Evolutionary conservation across 257 asterid genomes (phyloP).

Genomic region (Plantago ovata): DNA sequence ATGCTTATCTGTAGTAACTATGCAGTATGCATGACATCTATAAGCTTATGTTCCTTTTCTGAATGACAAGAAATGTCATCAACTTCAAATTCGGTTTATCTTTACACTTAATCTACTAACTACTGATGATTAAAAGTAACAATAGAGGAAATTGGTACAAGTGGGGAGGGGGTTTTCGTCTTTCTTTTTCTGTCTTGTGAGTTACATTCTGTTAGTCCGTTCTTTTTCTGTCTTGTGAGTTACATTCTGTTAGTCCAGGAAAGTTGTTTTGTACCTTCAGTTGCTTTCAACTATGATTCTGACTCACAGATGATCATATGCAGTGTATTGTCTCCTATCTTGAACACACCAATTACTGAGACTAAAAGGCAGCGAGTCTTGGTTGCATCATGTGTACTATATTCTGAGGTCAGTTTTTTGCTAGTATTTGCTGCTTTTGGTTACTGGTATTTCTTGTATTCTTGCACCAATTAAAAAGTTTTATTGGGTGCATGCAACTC

Average conservation of each 20-base stretch:
- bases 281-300: constrained; percentile 23
- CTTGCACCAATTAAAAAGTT: not conserved
- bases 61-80: constrained; percentile 9
- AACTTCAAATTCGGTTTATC: constrained; percentile 5
- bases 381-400: constrained; percentile 91
- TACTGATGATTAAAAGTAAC: not conserved
- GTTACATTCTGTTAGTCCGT: constrained; percentile 19
- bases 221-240: constrained; percentile 21
- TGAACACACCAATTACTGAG: constrained; percentile 91
- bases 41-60: constrained; percentile 12
- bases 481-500: constrained; percentile 12
- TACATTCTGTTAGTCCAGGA: constrained; percentile 22
- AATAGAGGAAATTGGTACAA: constrained; percentile 4
- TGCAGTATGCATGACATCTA: constrained; percentile 12
- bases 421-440: constrained; percentile 16
- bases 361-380: constrained; percentile 89
- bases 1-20: constrained; percentile 16
- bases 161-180: constrained; percentile 7
- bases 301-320: constrained; percentile 26
- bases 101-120: constrained; percentile 1
- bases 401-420: constrained; percentile 78
- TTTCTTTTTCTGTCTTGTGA: constrained; percentile 19
- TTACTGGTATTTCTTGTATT: not conserved
- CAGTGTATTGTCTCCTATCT: constrained; percentile 94
- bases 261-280: constrained; percentile 16